phyloP scores from a whole-genome alignment of 495 filamentous ascomycete species.

The Daldinia childiae region DNA sequence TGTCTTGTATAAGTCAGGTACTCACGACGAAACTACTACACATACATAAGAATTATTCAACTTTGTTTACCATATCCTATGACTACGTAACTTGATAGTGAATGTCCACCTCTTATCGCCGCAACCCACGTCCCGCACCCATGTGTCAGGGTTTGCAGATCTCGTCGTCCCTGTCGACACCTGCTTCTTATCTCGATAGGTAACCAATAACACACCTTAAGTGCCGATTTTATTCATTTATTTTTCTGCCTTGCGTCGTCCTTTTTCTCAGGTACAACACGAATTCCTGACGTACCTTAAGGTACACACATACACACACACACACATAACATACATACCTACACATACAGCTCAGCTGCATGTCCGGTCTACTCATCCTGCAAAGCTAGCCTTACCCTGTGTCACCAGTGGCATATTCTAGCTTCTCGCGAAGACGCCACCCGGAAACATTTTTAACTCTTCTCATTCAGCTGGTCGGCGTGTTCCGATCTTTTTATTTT shows the following conservation, averaged over 20 bases:
- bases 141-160: constrained; percentile 21
- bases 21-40: not conserved
- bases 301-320: not conserved
- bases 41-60: not conserved
- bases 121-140: constrained; percentile 11
- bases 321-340: not conserved
- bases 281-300: not conserved
- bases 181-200: constrained; percentile 29
- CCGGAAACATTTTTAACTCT: not conserved
- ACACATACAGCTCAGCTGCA: constrained; percentile 10
- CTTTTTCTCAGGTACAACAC: constrained; percentile 23
- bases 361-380: not conserved
- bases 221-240: not conserved
- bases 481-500: constrained; percentile 15
- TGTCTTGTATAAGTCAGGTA: not conserved
- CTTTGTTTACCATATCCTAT: not conserved
- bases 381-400: constrained; percentile 26
- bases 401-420: constrained; percentile 21
- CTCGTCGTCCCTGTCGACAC: constrained; percentile 7
- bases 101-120: constrained; percentile 5
- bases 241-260: not conserved
- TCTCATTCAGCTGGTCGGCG: constrained; percentile 18
- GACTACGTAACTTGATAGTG: not conserved
- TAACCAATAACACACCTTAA: constrained; percentile 22
- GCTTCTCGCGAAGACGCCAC: constrained; percentile 7